phyloP scores from a whole-genome alignment of 768 basidiomycete genomes.

The Cystobasidium ongulense region DNA sequence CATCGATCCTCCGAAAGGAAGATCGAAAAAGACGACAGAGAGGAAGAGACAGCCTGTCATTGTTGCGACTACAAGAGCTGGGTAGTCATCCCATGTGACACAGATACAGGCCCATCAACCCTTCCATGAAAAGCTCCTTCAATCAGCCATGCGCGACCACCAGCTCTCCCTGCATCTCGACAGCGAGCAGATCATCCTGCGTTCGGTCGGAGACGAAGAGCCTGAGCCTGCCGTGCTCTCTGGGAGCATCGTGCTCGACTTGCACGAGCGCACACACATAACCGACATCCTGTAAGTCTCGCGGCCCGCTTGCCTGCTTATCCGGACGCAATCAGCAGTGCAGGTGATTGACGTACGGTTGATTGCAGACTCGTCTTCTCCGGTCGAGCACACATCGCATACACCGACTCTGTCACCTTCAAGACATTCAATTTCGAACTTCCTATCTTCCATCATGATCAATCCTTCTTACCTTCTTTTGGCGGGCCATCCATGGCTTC shows the following conservation, averaged over 20 bases:
- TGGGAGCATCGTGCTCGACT: conserved; percentile 69
- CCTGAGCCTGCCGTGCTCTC: conserved; percentile 72
- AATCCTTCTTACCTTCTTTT: conserved; percentile 39
- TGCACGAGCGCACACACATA: conserved; percentile 68
- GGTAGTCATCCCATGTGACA: not conserved
- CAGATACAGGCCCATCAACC: not conserved
- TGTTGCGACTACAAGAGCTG: too few species aligned
- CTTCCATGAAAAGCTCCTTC: not conserved
- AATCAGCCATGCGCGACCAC: not conserved
- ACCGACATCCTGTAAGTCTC: conserved; percentile 40
- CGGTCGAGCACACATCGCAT: conserved; percentile 50
- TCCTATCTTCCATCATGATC: conserved; percentile 41
- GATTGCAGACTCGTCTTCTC: conserved; percentile 75
- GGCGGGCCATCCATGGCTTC: not conserved
- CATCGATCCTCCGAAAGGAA: not conserved
- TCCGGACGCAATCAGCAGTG: not conserved
- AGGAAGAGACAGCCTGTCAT: too few species aligned
- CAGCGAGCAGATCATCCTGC: conserved; percentile 60
- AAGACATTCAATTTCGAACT: conserved; percentile 39
- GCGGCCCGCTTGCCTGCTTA: not conserved
- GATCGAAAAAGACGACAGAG: not conserved
- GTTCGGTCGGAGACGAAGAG: conserved; percentile 66
- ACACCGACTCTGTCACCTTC: conserved; percentile 34
- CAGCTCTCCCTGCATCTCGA: conserved; percentile 67
- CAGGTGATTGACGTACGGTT: not conserved